These are phyloP conservation scores for Alternaria ethzedia DNA, from an alignment of 2,329 filamentous ascomycete species.

Conservation along the genomic window DNA sequence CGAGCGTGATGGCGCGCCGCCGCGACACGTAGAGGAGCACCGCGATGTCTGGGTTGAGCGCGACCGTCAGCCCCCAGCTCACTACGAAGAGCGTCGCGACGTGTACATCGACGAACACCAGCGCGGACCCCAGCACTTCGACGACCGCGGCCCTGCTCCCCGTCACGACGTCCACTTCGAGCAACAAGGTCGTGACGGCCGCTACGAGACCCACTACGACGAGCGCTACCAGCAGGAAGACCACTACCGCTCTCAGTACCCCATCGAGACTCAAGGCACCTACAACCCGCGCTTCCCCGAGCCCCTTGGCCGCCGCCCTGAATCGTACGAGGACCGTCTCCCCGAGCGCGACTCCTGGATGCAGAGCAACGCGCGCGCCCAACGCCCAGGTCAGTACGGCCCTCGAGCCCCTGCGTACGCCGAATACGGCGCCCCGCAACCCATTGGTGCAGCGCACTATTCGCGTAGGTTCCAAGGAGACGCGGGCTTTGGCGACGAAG, in stretches of 20 bases:
- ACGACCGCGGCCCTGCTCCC: constrained; percentile 32
- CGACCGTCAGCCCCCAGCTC: constrained; percentile 30
- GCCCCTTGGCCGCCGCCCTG: constrained; percentile 40
- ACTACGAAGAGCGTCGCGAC: constrained; percentile 34
- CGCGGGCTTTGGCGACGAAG: constrained; percentile 46
- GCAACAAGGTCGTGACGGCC: constrained; percentile 19
- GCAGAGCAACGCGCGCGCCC: constrained; percentile 31
- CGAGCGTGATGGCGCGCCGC: constrained; percentile 33
- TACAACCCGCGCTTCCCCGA: constrained; percentile 20
- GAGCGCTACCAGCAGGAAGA: constrained; percentile 31
- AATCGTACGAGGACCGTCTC: constrained; percentile 46
- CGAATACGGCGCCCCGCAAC: constrained; percentile 41
- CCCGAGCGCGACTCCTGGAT: constrained; percentile 45
- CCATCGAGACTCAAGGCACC: constrained; percentile 18
- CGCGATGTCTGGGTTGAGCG: constrained; percentile 40
- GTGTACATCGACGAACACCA: constrained; percentile 30
- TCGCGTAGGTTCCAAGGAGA: constrained; percentile 44
- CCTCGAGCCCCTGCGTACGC: constrained; percentile 34
- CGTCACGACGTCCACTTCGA: constrained; percentile 31
- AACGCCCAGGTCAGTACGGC: constrained; percentile 19
- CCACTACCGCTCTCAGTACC: constrained; percentile 26
- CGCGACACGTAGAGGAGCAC: constrained; percentile 34
- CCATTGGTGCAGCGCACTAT: constrained; percentile 37
- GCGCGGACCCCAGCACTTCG: constrained; percentile 28
- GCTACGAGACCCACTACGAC: constrained; percentile 24